These are phyloP conservation scores for Phellopilus nigrolimitatus DNA, from an alignment of 1,284 basidiomycete genomes.

Conservation along the genomic window DNA sequence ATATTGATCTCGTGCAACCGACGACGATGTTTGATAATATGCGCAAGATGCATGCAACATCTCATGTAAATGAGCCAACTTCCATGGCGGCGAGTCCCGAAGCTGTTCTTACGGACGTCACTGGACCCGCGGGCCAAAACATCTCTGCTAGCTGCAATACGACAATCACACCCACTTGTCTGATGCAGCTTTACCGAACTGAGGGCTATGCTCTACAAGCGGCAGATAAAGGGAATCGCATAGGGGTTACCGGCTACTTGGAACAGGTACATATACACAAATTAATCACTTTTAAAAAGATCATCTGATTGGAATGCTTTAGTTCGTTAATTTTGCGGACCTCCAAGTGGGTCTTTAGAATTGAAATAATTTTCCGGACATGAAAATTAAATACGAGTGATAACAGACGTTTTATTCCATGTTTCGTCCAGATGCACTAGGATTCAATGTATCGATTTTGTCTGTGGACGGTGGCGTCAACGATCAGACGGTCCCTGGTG, in stretches of 20 bases:
- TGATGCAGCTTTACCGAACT: slow-evolving; percentile 21
- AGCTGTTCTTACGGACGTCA: slow-evolving; percentile 26
- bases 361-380: background rate
- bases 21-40: slow-evolving; percentile 25
- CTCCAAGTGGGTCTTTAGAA: slow-evolving; percentile 20
- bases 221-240: slow-evolving; percentile 19
- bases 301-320: background rate
- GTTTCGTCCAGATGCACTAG: slow-evolving; percentile 29
- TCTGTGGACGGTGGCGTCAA: slow-evolving; percentile 30
- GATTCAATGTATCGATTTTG: slow-evolving; percentile 28
- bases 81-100: background rate
- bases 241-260: slow-evolving; percentile 25
- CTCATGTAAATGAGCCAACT: slow-evolving; percentile 11
- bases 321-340: slow-evolving; percentile 27
- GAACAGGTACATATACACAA: slow-evolving; percentile 17
- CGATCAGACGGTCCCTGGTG: slow-evolving; percentile 27
- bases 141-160: slow-evolving; percentile 23
- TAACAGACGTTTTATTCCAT: slow-evolving; percentile 23
- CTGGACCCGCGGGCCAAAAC: slow-evolving; percentile 17
- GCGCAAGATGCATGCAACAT: slow-evolving; percentile 20
- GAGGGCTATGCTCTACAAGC: slow-evolving; percentile 20
- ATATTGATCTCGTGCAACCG: slow-evolving; percentile 25
- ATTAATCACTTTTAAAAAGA: slow-evolving; percentile 22
- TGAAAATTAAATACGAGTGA: background rate
- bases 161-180: slow-evolving; percentile 24